These are phyloP conservation scores for Hansenula sp. DNA, from an alignment of 1,139 yeast genomes.

Conservation along the genomic window DNA sequence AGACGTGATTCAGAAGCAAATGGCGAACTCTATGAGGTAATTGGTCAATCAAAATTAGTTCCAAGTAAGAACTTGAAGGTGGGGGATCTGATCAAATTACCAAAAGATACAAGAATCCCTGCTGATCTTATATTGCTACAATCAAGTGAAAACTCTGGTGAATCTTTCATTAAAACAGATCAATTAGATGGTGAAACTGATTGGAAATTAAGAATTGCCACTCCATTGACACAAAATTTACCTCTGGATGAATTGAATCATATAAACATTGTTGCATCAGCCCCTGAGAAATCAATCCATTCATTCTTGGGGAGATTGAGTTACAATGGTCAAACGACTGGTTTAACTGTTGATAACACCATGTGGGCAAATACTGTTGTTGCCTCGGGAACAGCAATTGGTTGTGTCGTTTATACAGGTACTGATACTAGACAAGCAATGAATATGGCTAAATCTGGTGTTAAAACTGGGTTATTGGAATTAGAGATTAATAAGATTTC, in stretches of 20 bases:
- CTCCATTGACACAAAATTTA: constrained; percentile 63
- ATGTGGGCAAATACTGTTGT: constrained; percentile 97
- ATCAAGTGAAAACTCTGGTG: constrained; percentile 81
- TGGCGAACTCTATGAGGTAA: constrained; percentile 72
- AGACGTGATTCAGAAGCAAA: constrained; percentile 89
- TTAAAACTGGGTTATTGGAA: constrained; percentile 86
- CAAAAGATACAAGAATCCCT: constrained; percentile 84
- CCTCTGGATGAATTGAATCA: constrained; percentile 40
- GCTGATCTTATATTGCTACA: constrained; percentile 88
- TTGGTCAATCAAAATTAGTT: constrained; percentile 45
- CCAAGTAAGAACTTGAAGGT: constrained; percentile 70
- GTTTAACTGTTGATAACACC: constrained; percentile 84
- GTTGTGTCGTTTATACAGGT: constrained; percentile 88
- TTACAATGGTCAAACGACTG: constrained; percentile 51
- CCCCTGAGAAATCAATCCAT: constrained; percentile 84
- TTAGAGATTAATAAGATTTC: constrained; percentile 86
- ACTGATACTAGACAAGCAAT: constrained; percentile 89
- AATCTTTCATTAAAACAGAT: constrained; percentile 91
- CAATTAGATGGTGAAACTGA: constrained; percentile 99
- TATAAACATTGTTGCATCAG: constrained; percentile 60
- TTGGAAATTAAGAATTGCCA: constrained; percentile 89
- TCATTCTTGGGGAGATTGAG: constrained; percentile 70
- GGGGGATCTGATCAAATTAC: constrained; percentile 80
- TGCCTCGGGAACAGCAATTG: constrained; percentile 90
- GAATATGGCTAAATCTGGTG: constrained; percentile 89